Evolutionary conservation across 768 basidiomycete genomes (phyloP), one percentile per base, ranked within the genome.

Genomic region (Boletellus sp.): DNA sequence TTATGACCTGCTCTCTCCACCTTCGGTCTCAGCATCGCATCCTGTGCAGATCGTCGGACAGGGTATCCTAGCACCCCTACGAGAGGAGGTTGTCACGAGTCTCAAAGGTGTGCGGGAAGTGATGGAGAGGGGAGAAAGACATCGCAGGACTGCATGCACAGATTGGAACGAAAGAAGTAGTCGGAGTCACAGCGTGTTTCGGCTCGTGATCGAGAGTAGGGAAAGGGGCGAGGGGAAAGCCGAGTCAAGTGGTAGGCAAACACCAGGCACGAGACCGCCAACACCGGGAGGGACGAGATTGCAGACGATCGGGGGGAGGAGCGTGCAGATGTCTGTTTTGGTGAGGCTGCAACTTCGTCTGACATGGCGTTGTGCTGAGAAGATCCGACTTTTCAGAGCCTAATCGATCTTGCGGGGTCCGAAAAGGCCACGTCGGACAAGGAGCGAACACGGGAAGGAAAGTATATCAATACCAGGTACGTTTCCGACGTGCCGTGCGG

Each of bases 161-260:
- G 95, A 99, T 62, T 99, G 95, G 95, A 99, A 99, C 64, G 89
- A 94, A 60, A 73, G 95, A 51, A 94, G 90, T 72, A 93, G 90
- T 64, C 77, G 95, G 31, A 94, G 91, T 72, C 95, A 97, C 66
- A 90, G 88, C 56, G 90, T 98, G 1, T 96, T 98, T 67, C 75
- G 94, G 26, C 79, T 97, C 24, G 94, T 98, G 0, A 84, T 95
- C 43, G 93, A 96, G 68, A 91, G 89, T 58, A 74, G 90, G 46
- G 89, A 85, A 61, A 72, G 84, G 48, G 82, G 79, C 0, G 84
- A 83, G 12, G 80, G 62, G 26, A 63, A 62, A 35, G 57, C 56
- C 2, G 61, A 62, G 16, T 56, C 69, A 20, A 72, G 70, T 50
- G 77, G 74, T 31, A 61, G 76, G 47, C 72, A 73, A 51, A 87